Evolutionary conservation across 345 rosid genomes (phyloP), one percentile per base, ranked within the genome.

Genomic region (Barbarea vulgaris): DNA sequence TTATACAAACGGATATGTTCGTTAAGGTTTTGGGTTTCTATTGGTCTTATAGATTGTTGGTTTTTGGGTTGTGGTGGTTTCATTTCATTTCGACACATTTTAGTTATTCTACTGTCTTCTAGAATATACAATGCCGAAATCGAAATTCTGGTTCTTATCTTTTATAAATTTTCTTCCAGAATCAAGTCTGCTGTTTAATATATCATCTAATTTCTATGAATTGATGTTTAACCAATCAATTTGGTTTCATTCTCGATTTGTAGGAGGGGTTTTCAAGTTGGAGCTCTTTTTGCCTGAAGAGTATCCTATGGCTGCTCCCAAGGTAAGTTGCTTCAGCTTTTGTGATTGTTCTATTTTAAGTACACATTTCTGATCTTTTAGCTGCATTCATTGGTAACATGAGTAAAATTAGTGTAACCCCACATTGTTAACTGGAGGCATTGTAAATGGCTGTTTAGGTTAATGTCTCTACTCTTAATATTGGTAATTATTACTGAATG

Each of bases 221-320:
- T 47, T 22, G 36, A 37, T 57, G 14, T 21, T 25, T 55, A 15
- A 15, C 54, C 15, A 37, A 27, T 36, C 31, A 37, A 50, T 63
- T 21, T 71, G 50, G 50, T 7, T 65, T 71, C 19, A 13, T 72
- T 4, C 6, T 34, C 24, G 55, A 70, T 72, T 41, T 44, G 28
- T 80, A 94, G 99, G 99, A 41, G 99, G 99, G 8, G 97, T 95
- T 63, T 95, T 92, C 87, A 95, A 95, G 83, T 81, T 95, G 93
- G 99, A 95, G 80, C 84, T 95, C 73, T 95, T 95, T 85, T 84
- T 95, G 65, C 99, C 99, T 30, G 99, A 95, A 88, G 99, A 95
- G 79, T 95, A 95, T 85, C 99, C 99, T 24, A 93, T 95, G 99
- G 97, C 99, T n/a, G 98, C 98, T 39, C 99, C 98, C 14, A 93